Evolutionary conservation across 2,329 filamentous ascomycete genomes (phyloP).

Genomic region (Aureobasidium musti): DNA sequence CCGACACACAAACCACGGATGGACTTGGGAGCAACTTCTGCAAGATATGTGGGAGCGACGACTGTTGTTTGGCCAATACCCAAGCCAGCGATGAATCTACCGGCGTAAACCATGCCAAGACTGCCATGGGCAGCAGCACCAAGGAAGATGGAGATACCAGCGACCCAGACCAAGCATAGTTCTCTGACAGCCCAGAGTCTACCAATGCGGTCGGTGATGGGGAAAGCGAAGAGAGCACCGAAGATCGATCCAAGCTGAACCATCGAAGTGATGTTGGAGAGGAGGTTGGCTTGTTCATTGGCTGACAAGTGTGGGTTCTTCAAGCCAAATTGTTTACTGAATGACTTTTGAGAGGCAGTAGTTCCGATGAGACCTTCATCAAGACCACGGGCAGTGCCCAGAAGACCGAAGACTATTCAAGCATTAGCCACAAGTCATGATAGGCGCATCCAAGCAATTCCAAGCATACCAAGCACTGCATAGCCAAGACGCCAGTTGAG

Average conservation of each 20-base stretch:
- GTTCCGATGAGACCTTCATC: constrained; percentile 72
- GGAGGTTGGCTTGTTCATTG: constrained; percentile 63
- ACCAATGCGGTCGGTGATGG: constrained; percentile 40
- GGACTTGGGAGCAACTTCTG: constrained; percentile 48
- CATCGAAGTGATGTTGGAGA: constrained; percentile 74
- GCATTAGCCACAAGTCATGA: constrained; percentile 17
- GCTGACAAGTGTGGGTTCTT: constrained; percentile 55
- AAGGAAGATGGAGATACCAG: constrained; percentile 46
- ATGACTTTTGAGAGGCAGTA: constrained; percentile 62
- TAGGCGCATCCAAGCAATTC: neutral
- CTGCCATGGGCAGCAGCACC: constrained; percentile 46
- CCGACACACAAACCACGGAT: constrained; percentile 67
- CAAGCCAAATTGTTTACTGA: constrained; percentile 62
- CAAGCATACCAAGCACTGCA: constrained; percentile 58
- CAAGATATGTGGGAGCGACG: constrained; percentile 63
- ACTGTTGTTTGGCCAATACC: constrained; percentile 56
- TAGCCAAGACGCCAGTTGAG: constrained; percentile 81
- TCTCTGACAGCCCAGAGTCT: constrained; percentile 39
- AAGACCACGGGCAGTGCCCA: constrained; percentile 75
- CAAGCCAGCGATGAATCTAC: constrained; percentile 46
- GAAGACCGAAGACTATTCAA: constrained; percentile 49
- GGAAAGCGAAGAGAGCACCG: constrained; percentile 62
- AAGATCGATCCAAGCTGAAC: constrained; percentile 76
- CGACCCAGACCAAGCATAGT: constrained; percentile 37
- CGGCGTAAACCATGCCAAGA: constrained; percentile 44